Evolutionary conservation across 2,329 filamentous ascomycete species (phyloP), one percentile per base, ranked within the genome.

Genomic region (Talaromyces sp.): DNA sequence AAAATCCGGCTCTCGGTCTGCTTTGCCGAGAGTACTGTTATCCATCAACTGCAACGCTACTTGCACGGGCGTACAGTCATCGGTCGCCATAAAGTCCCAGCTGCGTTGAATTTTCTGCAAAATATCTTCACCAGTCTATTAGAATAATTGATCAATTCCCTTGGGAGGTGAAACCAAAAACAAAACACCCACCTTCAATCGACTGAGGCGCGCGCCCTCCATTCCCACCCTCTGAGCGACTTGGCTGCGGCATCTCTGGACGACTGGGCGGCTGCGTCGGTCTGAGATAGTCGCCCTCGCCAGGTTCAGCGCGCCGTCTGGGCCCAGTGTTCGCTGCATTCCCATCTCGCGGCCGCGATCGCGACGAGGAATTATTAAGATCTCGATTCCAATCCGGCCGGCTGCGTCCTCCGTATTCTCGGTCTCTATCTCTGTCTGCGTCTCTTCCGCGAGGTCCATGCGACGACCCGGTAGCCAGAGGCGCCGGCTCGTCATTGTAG

Each of bases 41-140:
- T 99, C 94, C 78, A 97, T 90, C 64, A 99, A 82, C 76, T 97
- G 92, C 53, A 99, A 82, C n/a, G 93, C 91, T 57, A 97, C 85
- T 74, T 97, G 92, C 38, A 97, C 91, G 2, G 94, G 94, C 32
- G 97, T 86, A 71, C 92, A 97, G 70, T 94, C 88, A 63, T 88
- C 88, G 67, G 89, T 84, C 65, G 90, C 91, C 89, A 99, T 94
- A 66, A 92, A 89, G 50, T 90, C 88, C 93, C 94, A 99, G 71
- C 96, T 91, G 60, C 84, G 79, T 71, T 92, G 88, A 69, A 99
- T 96, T 66, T 90, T 87, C 65, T 91, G 87, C 54, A 97, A 81
- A 2, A 96, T 80, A 63, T 84, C 83, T 80, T 48, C 26, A 58
- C 38, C 24, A 50, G 10, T 17, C 31, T 14, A 24, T 27, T 21